Conservation (phyloP, 1,284 basidiomycete species). For the Chiua sp. region DNA sequence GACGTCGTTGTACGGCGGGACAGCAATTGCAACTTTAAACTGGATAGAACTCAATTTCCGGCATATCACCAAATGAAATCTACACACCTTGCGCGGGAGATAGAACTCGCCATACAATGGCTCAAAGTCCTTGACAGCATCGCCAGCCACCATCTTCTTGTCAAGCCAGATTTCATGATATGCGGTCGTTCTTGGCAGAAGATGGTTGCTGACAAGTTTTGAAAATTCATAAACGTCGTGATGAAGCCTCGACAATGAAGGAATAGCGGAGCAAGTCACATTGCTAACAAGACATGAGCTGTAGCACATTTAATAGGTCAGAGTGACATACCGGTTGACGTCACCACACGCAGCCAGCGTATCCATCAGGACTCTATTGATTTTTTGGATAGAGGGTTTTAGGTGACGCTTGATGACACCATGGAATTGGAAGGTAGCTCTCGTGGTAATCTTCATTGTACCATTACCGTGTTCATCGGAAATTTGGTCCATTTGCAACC, state of each 20-base stretch:
- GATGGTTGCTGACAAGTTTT: slow-evolving; percentile 85
- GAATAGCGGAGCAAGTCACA: slow-evolving; percentile 93
- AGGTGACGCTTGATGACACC: slow-evolving; percentile 97
- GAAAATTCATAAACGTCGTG: slow-evolving; percentile 86
- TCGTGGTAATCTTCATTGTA: slow-evolving; percentile 97
- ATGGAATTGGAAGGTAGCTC: slow-evolving; percentile 99
- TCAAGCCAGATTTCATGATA: slow-evolving; percentile 99
- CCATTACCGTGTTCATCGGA: slow-evolving; percentile 94
- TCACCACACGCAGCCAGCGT: slow-evolving; percentile 99
- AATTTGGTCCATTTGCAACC: slow-evolving; percentile 96
- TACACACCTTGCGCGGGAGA: slow-evolving; percentile 84
- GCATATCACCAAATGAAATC: slow-evolving; percentile 3
- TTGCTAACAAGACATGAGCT: slow-evolving; percentile 58
- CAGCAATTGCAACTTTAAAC: slow-evolving; percentile 98
- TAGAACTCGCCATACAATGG: slow-evolving; percentile 98
- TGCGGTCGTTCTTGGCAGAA: slow-evolving; percentile 91
- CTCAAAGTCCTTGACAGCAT: slow-evolving; percentile 93
- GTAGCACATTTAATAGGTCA: background rate
- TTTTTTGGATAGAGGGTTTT: slow-evolving; percentile 96
- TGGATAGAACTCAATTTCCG: slow-evolving; percentile 38
- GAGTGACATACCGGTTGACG: slow-evolving; percentile 79
- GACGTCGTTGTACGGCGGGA: slow-evolving; percentile 96
- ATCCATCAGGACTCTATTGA: slow-evolving; percentile 92
- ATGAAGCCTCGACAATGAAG: slow-evolving; percentile 87
- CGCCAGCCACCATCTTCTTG: slow-evolving; percentile 92